These are phyloP conservation scores for Ceriops decandra DNA, from an alignment of 345 rosid genomes.

Conservation along the genomic window DNA sequence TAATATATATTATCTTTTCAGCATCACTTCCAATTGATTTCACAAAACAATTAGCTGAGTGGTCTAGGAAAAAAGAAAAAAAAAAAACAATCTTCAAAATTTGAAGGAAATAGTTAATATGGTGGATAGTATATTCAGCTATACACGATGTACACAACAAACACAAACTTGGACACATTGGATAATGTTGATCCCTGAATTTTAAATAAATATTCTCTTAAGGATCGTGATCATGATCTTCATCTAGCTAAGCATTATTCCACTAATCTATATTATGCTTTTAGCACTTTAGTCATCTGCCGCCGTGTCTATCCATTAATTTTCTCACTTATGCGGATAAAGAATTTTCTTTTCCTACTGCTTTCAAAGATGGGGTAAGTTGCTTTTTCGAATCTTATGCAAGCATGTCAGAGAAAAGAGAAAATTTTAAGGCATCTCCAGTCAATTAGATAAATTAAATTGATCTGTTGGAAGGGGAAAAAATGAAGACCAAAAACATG, in stretches of 20 bases:
- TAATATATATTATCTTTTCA: slow-evolving; percentile 1
- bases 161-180: not conserved
- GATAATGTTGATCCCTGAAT: not conserved
- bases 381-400: not conserved
- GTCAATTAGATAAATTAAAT: not conserved
- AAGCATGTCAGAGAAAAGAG: not conserved
- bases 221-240: not conserved
- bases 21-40: not conserved
- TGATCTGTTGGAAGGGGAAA: not conserved
- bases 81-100: not conserved
- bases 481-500: not conserved
- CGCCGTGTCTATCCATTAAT: too few species aligned
- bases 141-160: not conserved
- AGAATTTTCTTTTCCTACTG: too few species aligned
- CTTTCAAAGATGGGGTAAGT: too few species aligned
- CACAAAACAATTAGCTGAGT: not conserved
- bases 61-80: not conserved
- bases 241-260: too few species aligned
- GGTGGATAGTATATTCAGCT: not conserved
- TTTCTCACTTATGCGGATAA: too few species aligned
- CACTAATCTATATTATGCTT: too few species aligned
- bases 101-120: not conserved
- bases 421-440: not conserved
- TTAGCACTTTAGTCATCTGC: too few species aligned
- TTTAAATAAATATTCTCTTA: not conserved